These are phyloP conservation scores for Setaria italica DNA, from an alignment of 202 grass and related monocot species.

Conservation along the genomic window DNA sequence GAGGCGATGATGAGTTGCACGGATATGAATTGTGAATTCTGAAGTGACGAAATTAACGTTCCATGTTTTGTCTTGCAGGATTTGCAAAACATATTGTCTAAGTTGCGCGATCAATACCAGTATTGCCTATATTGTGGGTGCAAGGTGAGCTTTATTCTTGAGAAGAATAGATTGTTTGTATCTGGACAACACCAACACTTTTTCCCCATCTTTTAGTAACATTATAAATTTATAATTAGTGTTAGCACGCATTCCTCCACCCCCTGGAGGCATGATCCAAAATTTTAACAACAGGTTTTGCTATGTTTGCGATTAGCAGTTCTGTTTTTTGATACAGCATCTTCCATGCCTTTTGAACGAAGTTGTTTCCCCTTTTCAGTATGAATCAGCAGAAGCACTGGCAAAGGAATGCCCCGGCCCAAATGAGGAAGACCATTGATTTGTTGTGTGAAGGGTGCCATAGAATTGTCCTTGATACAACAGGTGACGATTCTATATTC, in stretches of 20 bases:
- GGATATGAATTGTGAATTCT: neutral
- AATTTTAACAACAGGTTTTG: neutral
- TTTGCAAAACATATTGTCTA: conserved; percentile 71
- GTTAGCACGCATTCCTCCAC: neutral
- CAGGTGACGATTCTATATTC: conserved; percentile 42
- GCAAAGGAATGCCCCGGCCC: conserved; percentile 66
- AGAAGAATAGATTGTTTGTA: neutral
- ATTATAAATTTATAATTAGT: neutral
- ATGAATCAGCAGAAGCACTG: conserved; percentile 67
- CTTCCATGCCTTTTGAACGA: neutral
- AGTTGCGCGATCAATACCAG: conserved; percentile 67
- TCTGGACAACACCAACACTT: neutral
- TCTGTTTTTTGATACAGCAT: neutral
- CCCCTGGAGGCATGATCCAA: neutral
- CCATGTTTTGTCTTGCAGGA: conserved; percentile 51
- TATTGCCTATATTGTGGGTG: conserved; percentile 94
- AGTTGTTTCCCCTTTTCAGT: conserved; percentile 47
- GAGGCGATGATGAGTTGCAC: neutral
- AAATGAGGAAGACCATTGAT: conserved; percentile 81
- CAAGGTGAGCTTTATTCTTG: conserved; percentile 60
- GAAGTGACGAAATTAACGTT: conserved; percentile 25
- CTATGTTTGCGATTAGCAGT: conserved; percentile 1
- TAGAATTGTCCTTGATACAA: conserved; percentile 25
- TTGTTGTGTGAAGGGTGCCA: conserved; percentile 27
- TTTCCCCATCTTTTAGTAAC: neutral